Base-by-base conservation (phyloP, 2,329 filamentous ascomycete genomes). In the Sclerotinia borealis region DNA sequence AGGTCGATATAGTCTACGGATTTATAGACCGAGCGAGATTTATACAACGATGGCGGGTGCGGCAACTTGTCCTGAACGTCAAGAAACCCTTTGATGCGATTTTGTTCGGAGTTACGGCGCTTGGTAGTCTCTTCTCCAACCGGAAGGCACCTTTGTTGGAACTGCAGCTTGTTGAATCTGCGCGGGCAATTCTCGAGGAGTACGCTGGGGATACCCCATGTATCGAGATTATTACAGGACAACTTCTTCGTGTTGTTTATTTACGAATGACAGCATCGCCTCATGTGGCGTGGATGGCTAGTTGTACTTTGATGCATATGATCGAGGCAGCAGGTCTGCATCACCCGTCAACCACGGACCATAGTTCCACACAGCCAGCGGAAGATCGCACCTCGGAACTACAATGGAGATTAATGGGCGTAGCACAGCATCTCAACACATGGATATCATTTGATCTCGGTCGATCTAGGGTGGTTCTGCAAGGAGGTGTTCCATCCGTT, bases 31-130 rank as follows among this genome's bases (percentile, higher is more conserved):
- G 49, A 1, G 49, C n/a, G 22, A 43, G n/a, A 6, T 61, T 61
- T 25, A 43, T 54, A 3, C 59, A 61, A 15, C 37, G 59, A 25
- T 60, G 58, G 45, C 36, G 41, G 25, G 58, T 41, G 17, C 58
- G 58, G 5, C 29, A 58, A 34, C 54, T 58, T 17, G 25, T 52
- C 9, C 34, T 17, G 59, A 54, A 55, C 8, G 71, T 69, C 3
- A 69, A 71, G 31, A 67, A 69, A 70, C 73, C 52, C 70, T 79
- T 59, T 45, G 75, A 75, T 55, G 72, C 74, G 4, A 60, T 75
- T 5, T 66, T 75, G 15, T 69, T 70, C 36, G 73, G 75, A 4
- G 69, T 76, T 2, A 61, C 73, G 29, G 73, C 69, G 2, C 62
- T 76, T 8, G 72, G 73, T 7, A 75, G 72, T 25, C 66, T 76